Base-by-base conservation (phyloP, 2,329 filamentous ascomycete species). In the Curvularia sp. region DNA sequence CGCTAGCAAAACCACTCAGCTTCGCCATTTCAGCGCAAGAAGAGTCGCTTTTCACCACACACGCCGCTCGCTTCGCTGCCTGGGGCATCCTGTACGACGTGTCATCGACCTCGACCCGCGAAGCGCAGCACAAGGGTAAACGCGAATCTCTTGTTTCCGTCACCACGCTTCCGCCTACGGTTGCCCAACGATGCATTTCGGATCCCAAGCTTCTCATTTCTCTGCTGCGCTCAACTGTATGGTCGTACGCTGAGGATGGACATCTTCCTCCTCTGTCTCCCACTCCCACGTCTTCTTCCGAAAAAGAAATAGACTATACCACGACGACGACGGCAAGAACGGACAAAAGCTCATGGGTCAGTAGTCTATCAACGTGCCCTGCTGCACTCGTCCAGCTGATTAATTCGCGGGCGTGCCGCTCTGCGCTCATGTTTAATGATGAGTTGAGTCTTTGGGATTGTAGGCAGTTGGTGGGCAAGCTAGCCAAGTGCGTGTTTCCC, bases 381-480 rank as follows among this genome's bases (percentile, higher is more conserved):
- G 81, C 83, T 25, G 89, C 89, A 0, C 87, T 98, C 12, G 68
- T 96, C 3, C 90, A 96, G 28, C 78, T 94, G 71, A 78, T 94
- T 4, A 89, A 92, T 69, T 93, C 90, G 0, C 84, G 89, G 54
- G 87, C 91, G 1, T 95, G 91, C 69, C 83, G 90, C 52, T 91
- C 89, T 34, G 90, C 92, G 2, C 87, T 95, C 72, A 94, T 93
- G 90, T 96, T 96, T 77, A 94, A 94, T 66, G 92, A 96, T 68
- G 71, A 78, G 5, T 77, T 95, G 7, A 81, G 80, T 0, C 61
- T 72, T 0, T 75, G 80, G 0, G 82, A 92, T 62, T 94, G 91
- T 65, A 65, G 77, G 9, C 71, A 74, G 0, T 74, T 95, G 32
- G 73, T 94, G 0, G 59, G 53, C 1, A 80, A 81, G 3, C 77